These are phyloP conservation scores for Trichoderma afroharzianum DNA, from an alignment of 2,329 filamentous ascomycete species.

Conservation along the genomic window DNA sequence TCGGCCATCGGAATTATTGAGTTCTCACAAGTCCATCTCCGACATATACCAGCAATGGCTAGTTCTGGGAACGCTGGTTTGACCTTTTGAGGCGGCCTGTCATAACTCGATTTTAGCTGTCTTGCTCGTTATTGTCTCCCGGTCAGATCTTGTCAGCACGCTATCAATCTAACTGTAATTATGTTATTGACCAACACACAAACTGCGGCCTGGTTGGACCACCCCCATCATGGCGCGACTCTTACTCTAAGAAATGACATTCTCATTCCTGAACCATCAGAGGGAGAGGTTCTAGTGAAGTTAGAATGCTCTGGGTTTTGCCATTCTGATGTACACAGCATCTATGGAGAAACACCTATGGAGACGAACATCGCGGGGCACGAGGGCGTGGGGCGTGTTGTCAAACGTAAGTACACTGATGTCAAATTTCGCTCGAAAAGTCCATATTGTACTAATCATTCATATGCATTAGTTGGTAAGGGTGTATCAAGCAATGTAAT, in stretches of 20 bases:
- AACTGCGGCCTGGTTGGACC: conserved; percentile 1
- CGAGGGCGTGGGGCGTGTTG: conserved; percentile 8
- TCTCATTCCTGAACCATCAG: conserved; percentile 2
- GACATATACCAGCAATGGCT: not conserved
- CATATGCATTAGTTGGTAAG: not conserved
- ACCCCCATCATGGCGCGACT: not conserved
- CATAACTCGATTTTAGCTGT: not conserved
- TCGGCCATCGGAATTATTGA: not conserved
- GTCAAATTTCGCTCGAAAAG: not conserved
- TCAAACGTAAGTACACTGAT: not conserved
- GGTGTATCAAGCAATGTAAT: not conserved
- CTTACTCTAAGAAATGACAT: conserved; percentile 9
- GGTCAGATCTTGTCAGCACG: not conserved
- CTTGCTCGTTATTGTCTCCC: not conserved
- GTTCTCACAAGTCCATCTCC: not conserved
- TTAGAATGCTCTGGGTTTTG: conserved; percentile 10
- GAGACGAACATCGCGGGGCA: conserved; percentile 12
- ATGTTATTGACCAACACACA: conserved; percentile 4
- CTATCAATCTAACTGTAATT: not conserved
- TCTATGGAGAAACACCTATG: conserved; percentile 9
- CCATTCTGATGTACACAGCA: conserved; percentile 13
- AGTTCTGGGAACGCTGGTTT: not conserved
- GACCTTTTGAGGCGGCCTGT: not conserved
- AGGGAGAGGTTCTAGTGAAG: conserved; percentile 6
- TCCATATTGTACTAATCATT: not conserved